Percentiles rank a stretch among this genome's conserved stretches.
Conservation (phyloP, 2,329 filamentous ascomycete genomes). For the Stemphylium beticola region DNA sequence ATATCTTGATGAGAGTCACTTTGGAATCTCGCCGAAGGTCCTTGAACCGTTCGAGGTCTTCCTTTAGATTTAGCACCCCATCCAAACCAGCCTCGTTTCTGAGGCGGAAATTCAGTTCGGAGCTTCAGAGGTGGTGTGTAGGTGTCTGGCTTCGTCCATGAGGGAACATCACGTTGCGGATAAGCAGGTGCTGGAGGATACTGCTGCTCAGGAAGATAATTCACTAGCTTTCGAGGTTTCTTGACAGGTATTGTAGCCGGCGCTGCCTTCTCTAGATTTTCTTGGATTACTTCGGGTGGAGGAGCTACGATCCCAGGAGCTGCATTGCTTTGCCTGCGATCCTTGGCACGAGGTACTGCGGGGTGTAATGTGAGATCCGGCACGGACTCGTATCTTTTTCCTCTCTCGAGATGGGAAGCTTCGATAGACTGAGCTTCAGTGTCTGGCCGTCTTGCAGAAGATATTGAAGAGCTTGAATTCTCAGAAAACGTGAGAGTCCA, state of each 20-base stretch:
- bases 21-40: background rate
- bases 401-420: background rate
- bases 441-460: background rate
- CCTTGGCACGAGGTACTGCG: background rate
- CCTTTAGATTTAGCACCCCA: constrained; percentile 18
- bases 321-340: background rate
- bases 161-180: constrained; percentile 30
- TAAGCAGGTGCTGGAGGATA: constrained; percentile 32
- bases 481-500: constrained; percentile 10
- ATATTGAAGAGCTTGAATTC: constrained; percentile 10
- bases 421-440: background rate
- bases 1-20: background rate
- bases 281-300: constrained; percentile 6
- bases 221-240: constrained; percentile 14
- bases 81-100: constrained; percentile 20
- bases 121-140: constrained; percentile 19
- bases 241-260: background rate
- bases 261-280: background rate
- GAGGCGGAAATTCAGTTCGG: constrained; percentile 2
- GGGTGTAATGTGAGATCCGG: background rate
- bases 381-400: background rate
- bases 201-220: constrained; percentile 27
- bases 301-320: constrained; percentile 16
- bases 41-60: background rate
- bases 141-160: constrained; percentile 29